These are phyloP conservation scores for Helicocarpus griseus DNA, from an alignment of 2,329 filamentous ascomycete species.

Conservation along the genomic window DNA sequence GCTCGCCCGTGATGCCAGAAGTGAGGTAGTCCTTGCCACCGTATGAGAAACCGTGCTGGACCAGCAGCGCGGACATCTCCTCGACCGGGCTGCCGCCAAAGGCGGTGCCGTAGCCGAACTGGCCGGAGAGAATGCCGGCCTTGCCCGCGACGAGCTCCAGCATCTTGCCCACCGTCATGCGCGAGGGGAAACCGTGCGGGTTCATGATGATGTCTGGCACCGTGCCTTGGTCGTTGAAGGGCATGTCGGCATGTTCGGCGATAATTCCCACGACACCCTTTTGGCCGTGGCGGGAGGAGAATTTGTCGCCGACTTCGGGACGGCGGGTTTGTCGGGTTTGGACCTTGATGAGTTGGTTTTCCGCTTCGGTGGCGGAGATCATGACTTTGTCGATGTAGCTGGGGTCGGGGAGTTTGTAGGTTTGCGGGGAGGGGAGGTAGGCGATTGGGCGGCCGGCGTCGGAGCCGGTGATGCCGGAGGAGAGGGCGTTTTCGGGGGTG, in stretches of 20 bases:
- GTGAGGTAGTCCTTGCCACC: constrained; percentile 97
- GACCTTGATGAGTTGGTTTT: constrained; percentile 81
- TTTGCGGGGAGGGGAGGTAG: constrained; percentile 38
- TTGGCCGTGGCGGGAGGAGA: constrained; percentile 95
- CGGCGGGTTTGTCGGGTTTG: constrained; percentile 92
- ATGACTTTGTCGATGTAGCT: constrained; percentile 95
- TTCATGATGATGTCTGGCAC: constrained; percentile 99
- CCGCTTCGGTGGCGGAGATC: constrained; percentile 79
- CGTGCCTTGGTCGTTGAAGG: constrained; percentile 82
- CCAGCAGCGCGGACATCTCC: constrained; percentile 76
- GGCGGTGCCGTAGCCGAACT: constrained; percentile 79
- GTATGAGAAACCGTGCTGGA: constrained; percentile 87
- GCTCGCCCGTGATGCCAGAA: constrained; percentile 87
- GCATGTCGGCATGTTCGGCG: constrained; percentile 92
- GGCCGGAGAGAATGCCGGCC: constrained; percentile 75
- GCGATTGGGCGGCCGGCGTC: constrained; percentile 46
- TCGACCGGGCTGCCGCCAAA: constrained; percentile 79
- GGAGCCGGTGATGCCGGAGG: constrained; percentile 51
- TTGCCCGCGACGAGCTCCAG: constrained; percentile 92
- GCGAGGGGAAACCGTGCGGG: constrained; percentile 97
- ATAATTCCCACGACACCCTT: constrained; percentile 98
- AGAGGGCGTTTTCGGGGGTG: constrained; percentile 66
- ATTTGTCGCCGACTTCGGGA: constrained; percentile 95
- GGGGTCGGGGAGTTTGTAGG: constrained; percentile 74
- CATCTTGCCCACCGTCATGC: constrained; percentile 98